Evolutionary conservation across 331 rosid species (phyloP).

Genomic region (Pyrus hybrid): DNA sequence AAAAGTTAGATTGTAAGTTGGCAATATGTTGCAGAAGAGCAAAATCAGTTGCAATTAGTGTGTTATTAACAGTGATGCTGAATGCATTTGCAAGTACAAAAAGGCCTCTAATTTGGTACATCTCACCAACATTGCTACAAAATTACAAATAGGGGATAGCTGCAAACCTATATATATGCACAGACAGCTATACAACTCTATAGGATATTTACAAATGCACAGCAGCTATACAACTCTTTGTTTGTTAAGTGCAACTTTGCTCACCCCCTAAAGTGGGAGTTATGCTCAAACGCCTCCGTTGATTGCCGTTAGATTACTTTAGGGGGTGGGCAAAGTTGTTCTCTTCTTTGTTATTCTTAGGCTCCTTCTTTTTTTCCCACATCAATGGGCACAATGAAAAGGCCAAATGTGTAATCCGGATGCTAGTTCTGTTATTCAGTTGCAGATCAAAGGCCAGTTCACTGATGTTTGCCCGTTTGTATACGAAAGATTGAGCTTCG

Average conservation of each 20-base stretch:
- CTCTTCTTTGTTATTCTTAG: conserved; percentile 1
- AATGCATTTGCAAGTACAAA: neutral
- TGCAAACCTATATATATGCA: conserved; percentile 28
- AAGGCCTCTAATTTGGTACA: conserved; percentile 16
- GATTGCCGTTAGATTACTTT: too few relatives aligned
- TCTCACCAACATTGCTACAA: conserved; percentile 36
- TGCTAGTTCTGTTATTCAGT: neutral
- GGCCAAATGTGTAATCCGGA: neutral
- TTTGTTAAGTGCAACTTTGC: too few relatives aligned
- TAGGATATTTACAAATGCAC: conserved; percentile 15
- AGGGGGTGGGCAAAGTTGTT: too few relatives aligned
- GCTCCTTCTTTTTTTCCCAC: conserved; percentile 8
- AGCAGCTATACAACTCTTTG: conserved; percentile 16
- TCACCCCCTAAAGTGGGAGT: too few relatives aligned
- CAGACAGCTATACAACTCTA: conserved; percentile 24
- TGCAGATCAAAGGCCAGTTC: neutral
- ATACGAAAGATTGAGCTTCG: neutral
- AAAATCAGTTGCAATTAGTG: neutral
- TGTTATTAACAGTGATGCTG: neutral
- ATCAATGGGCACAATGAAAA: neutral
- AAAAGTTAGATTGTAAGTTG: neutral
- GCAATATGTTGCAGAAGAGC: neutral
- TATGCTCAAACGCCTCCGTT: too few relatives aligned
- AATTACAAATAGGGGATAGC: conserved; percentile 17
- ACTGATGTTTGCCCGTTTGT: conserved; percentile 1